These are phyloP conservation scores for Draba incana DNA, from an alignment of 345 rosid genomes.

Conservation along the genomic window DNA sequence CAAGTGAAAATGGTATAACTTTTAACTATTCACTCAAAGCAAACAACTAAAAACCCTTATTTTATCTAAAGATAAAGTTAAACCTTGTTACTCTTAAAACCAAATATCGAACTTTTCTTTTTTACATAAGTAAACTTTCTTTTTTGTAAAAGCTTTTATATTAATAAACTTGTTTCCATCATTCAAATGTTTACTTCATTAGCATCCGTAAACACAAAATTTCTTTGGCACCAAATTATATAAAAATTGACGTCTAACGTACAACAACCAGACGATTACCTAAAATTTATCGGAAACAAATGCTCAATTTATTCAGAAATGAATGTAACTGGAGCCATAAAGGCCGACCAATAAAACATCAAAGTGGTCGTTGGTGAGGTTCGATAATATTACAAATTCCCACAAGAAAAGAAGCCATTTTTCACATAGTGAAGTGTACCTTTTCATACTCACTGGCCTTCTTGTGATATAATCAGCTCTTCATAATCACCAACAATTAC, in stretches of 20 bases:
- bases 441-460: slow-evolving; percentile 50
- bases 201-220: background rate
- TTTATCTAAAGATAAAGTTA: too few relatives aligned
- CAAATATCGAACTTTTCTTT: too few relatives aligned
- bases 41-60: too few relatives aligned
- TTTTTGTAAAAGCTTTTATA: too few relatives aligned
- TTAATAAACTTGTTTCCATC: background rate
- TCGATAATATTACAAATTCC: slow-evolving; percentile 28
- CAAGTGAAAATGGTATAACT: too few relatives aligned
- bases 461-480: slow-evolving; percentile 72
- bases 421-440: slow-evolving; percentile 19
- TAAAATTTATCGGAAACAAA: slow-evolving; percentile 18
- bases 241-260: background rate
- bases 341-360: slow-evolving; percentile 12
- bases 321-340: slow-evolving; percentile 13
- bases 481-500: slow-evolving; percentile 67
- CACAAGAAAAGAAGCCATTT: slow-evolving; percentile 7
- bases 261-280: background rate
- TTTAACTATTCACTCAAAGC: too few relatives aligned
- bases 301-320: slow-evolving; percentile 37
- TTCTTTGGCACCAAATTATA: background rate
- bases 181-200: background rate
- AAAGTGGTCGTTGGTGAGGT: slow-evolving; percentile 27
- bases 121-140: too few relatives aligned
- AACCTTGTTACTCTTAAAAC: too few relatives aligned